Evolutionary conservation across 169 alveolate species (phyloP), one percentile per base, ranked within the genome.

Genomic region (Plasmodium adleri): DNA sequence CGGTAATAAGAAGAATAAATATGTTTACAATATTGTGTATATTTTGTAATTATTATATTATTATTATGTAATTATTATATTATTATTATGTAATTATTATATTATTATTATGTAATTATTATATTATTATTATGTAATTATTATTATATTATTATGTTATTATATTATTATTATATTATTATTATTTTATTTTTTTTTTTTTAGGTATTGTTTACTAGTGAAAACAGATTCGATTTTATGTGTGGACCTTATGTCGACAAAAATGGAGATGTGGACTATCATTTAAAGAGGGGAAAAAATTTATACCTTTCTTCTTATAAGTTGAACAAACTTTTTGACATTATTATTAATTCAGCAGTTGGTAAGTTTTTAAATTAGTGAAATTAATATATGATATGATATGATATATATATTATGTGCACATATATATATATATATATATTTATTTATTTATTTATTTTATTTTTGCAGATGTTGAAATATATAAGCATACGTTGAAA

Each of bases 161-260:
- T 32, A 32, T 32, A 0, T 32, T 32, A 39, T 39, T 5, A 39
- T 32, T 39, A 39, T 39, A 0, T 39, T 0, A 39, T 39, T 39
- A 5, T 5, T n/a, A 4, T 49, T 43, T 45, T 39, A n/a, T 20
- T 28, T 24, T 45, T 5, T 9, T 32, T 0, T 56, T 62, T 17
- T 62, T 62, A 76, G 89, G 76, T 78, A 13, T 47, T 78, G 45
- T 66, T 78, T 59, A 59, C 89, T 0, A 78, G 89, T 24, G 89
- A 78, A 58, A 68, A 78, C 32, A 32, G 89, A 12, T 78, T 64
- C 45, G 78, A 71, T 13, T 71, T 78, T 32, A 59, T 78, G 70
- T 24, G 39, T 58, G 89, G 89, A 10, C 89, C 89, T 0, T 78
- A 78, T 58, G 89, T 78, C 6, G 89, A 78, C 68, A 78, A 78